A percentile compares a stretch with the other conserved stretches of the same genome.
These are phyloP conservation scores for Ustilago xerochloae DNA, from an alignment of 1,284 basidiomycete genomes.

Conservation along the genomic window DNA sequence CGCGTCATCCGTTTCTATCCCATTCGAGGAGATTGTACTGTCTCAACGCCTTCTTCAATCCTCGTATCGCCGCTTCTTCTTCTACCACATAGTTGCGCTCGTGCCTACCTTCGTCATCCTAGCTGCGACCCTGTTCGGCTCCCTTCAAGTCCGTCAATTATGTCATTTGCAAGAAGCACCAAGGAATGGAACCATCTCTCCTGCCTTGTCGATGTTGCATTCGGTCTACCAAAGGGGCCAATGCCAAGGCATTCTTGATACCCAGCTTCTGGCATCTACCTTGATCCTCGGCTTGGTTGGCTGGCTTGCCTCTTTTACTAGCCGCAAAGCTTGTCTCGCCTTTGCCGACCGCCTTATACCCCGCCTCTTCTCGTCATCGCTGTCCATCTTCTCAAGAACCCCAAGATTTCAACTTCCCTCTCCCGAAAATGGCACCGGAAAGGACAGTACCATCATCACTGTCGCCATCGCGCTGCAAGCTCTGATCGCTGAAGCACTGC, in stretches of 20 bases:
- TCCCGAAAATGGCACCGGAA: constrained; percentile 7
- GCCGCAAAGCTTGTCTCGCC: constrained; percentile 36
- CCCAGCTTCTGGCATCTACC: constrained; percentile 28
- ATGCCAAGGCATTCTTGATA: constrained; percentile 37
- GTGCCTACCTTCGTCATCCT: constrained; percentile 26
- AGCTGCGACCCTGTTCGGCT: constrained; percentile 14
- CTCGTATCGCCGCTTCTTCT: constrained; percentile 34
- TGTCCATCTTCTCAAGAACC: constrained; percentile 20
- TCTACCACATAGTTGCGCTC: constrained; percentile 21
- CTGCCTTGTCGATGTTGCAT: constrained; percentile 1
- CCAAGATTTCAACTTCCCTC: constrained; percentile 21
- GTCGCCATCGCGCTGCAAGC: constrained; percentile 41
- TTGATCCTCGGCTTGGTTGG: constrained; percentile 35
- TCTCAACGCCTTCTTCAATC: constrained; percentile 20
- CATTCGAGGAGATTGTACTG: constrained; percentile 11
- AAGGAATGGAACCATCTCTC: background rate
- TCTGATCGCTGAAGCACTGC: constrained; percentile 33
- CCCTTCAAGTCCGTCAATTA: constrained; percentile 23
- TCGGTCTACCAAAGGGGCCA: constrained; percentile 27
- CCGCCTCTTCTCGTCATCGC: constrained; percentile 22
- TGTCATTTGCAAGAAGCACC: constrained; percentile 32
- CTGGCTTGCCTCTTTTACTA: constrained; percentile 44
- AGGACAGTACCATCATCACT: constrained; percentile 27
- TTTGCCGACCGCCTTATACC: constrained; percentile 45
- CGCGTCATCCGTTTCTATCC: constrained; percentile 21